Conservation (phyloP, 352 stramenopile genomes). For the Phytophthora chlamydospora region DNA sequence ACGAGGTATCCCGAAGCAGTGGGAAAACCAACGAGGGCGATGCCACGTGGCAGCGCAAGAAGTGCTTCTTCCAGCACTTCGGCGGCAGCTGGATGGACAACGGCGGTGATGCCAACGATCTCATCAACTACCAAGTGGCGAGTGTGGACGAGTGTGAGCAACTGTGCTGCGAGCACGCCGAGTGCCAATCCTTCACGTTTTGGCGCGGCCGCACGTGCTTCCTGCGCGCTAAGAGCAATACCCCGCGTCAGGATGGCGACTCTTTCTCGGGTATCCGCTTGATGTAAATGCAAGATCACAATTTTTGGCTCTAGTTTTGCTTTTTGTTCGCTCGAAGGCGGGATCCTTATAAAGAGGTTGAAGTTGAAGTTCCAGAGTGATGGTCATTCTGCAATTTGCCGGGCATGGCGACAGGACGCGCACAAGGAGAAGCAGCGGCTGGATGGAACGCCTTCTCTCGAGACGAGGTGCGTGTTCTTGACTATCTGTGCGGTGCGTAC, state of each 20-base stretch:
- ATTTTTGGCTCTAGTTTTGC: constrained; percentile 21
- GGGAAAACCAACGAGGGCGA: constrained; percentile 6
- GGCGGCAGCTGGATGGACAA: constrained; percentile 73
- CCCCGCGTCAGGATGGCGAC: constrained; percentile 49
- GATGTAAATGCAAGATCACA: constrained; percentile 25
- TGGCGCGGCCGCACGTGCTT: constrained; percentile 77
- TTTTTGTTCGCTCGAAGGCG: constrained; percentile 14
- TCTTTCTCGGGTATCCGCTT: constrained; percentile 68
- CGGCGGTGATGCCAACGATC: constrained; percentile 60
- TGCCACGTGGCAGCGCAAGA: constrained; percentile 29
- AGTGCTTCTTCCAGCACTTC: constrained; percentile 77
- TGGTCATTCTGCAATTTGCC: constrained; percentile 34
- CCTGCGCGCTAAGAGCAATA: constrained; percentile 50
- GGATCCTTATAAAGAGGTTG: constrained; percentile 43
- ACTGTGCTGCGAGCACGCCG: constrained; percentile 63
- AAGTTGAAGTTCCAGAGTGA: constrained; percentile 38
- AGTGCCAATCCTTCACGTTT: constrained; percentile 74
- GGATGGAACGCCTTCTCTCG: constrained; percentile 29
- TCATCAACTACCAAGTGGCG: constrained; percentile 60
- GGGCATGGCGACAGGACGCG: constrained; percentile 14
- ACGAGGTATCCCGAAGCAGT: constrained; percentile 14
- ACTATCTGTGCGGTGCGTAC: background rate
- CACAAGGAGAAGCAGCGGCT: constrained; percentile 4
- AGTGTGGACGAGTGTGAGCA: constrained; percentile 69
- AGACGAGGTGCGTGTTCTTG: constrained; percentile 45